phyloP scores from a whole-genome alignment of 805 yeast genomes.

The Yarrowia sp. region DNA sequence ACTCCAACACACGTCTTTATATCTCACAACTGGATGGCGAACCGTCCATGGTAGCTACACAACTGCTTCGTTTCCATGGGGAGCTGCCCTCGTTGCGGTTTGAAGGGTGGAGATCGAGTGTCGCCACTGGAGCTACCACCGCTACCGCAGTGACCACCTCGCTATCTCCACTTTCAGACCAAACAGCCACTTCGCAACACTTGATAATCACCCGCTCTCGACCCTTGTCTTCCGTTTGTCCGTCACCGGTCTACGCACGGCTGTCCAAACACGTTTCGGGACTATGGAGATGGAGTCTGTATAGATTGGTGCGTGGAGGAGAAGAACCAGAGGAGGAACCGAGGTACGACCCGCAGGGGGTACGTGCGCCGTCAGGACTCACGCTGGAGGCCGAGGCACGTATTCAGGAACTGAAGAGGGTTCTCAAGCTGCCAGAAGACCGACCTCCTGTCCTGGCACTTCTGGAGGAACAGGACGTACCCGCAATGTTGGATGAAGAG shows the following conservation, averaged over 20 bases:
- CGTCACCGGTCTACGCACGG: constrained; percentile 16
- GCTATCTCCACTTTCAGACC: no score
- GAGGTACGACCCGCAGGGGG: constrained; percentile 5
- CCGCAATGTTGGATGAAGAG: no score
- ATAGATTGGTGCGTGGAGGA: background rate
- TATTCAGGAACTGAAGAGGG: constrained; percentile 7
- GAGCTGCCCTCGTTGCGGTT: constrained; percentile 18
- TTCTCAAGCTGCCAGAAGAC: background rate
- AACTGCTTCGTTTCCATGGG: constrained; percentile 37
- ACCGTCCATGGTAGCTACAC: constrained; percentile 30
- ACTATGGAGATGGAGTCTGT: constrained; percentile 18
- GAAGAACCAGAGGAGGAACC: background rate
- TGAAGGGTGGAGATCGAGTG: constrained; percentile 16
- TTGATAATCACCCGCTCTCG: constrained; percentile 11
- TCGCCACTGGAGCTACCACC: background rate
- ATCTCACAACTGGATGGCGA: background rate
- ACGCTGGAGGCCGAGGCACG: constrained; percentile 18
- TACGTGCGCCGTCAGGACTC: background rate
- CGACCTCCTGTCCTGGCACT: constrained; percentile 1
- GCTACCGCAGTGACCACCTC: no score
- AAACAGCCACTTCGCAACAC: background rate
- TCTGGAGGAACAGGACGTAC: no score
- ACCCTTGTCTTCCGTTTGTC: constrained; percentile 21
- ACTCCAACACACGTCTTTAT: background rate
- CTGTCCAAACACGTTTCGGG: constrained; percentile 9